phyloP scores from a whole-genome alignment of 148 eudicot species.

The Vaccinium macrocarpon region DNA sequence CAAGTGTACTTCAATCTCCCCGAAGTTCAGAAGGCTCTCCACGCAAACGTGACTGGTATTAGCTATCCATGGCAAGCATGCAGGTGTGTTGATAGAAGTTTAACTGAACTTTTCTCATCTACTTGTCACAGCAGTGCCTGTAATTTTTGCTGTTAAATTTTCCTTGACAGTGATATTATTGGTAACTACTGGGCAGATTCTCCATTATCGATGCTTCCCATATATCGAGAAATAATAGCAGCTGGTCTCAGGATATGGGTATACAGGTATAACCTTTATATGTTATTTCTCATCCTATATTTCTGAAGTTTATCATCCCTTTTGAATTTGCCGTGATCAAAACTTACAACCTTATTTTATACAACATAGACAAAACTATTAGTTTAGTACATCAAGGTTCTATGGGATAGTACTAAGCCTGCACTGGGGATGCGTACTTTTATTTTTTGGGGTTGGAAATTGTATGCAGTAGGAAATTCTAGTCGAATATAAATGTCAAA shows the following conservation, averaged over 20 bases:
- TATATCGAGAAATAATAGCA: conserved; percentile 74
- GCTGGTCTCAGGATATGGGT: conserved; percentile 92
- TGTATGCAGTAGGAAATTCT: no score
- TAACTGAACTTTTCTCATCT: not conserved
- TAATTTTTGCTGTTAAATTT: not conserved
- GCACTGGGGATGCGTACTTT: not conserved
- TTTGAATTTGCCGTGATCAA: not conserved
- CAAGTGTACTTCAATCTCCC: conserved; percentile 73
- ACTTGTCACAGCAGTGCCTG: not conserved
- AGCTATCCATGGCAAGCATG: conserved; percentile 76
- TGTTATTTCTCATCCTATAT: not conserved
- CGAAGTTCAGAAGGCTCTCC: conserved; percentile 87
- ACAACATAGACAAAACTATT: not conserved
- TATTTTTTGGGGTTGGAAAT: not conserved
- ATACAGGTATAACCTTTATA: conserved; percentile 47
- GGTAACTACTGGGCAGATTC: conserved; percentile 85
- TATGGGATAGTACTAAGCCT: not conserved
- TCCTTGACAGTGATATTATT: conserved; percentile 61
- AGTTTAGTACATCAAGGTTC: not conserved
- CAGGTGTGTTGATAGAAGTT: conserved; percentile 45
- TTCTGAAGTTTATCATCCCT: not conserved
- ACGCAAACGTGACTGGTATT: conserved; percentile 64
- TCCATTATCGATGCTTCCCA: conserved; percentile 92
- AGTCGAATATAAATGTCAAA: no score
- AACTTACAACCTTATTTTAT: not conserved